phyloP scores from a whole-genome alignment of 31 red algal genomes.

The Endocladia muricata region DNA sequence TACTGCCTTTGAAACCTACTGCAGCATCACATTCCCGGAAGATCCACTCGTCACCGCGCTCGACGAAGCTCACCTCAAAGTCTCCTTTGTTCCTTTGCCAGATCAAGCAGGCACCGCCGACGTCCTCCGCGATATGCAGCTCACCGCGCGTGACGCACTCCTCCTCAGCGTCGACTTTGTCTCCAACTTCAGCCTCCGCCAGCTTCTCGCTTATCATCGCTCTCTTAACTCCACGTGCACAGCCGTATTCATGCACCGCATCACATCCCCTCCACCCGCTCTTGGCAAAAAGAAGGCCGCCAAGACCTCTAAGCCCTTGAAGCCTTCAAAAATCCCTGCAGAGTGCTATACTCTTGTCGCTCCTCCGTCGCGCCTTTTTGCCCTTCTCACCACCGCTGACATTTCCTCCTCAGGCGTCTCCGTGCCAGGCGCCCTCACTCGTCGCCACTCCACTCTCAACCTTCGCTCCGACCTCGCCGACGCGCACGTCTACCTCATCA shows the following conservation, averaged over 20 bases:
- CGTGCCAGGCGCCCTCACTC: slow-evolving; percentile 28
- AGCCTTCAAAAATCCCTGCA: not conserved
- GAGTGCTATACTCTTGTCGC: not conserved
- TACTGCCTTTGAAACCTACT: not conserved
- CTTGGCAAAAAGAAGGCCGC: slow-evolving; percentile 2
- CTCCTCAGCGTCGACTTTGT: slow-evolving; percentile 45
- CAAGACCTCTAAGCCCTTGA: not conserved
- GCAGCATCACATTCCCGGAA: slow-evolving; percentile 1
- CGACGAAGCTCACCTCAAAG: not conserved
- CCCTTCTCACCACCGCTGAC: slow-evolving; percentile 17
- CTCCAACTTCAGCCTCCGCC: slow-evolving; percentile 16
- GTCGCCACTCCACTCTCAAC: slow-evolving; percentile 38
- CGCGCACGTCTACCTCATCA: slow-evolving; percentile 48
- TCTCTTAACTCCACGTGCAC: slow-evolving; percentile 15
- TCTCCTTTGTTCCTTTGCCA: not conserved
- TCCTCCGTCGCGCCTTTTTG: slow-evolving; percentile 44
- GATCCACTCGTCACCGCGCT: slow-evolving; percentile 6
- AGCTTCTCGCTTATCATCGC: slow-evolving; percentile 22
- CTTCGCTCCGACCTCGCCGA: slow-evolving; percentile 57
- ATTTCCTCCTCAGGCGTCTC: not conserved
- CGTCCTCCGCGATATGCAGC: slow-evolving; percentile 14
- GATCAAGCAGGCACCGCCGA: slow-evolving; percentile 57
- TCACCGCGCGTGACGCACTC: slow-evolving; percentile 19
- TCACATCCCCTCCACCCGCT: not conserved
- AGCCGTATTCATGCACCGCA: slow-evolving; percentile 6